Conservation (phyloP, 1,139 yeast species). For the Diutina sp. region DNA sequence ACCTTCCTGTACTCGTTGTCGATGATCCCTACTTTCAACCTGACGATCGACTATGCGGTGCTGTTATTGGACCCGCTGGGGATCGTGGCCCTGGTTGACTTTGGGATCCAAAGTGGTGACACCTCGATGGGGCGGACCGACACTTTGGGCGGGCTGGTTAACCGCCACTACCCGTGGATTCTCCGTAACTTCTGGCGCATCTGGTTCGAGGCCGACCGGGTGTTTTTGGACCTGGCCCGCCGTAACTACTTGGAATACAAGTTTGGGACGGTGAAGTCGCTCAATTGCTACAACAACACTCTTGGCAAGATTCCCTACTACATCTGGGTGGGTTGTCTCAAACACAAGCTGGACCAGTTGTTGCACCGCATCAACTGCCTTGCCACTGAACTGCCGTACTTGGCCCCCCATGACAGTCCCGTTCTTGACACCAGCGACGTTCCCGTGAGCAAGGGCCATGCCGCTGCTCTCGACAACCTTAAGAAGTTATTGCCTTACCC, state of each 20-base stretch:
- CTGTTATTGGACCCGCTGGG: conserved; percentile 41
- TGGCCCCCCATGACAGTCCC: conserved; percentile 35
- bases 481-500: conserved; percentile 65
- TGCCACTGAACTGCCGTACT: conserved; percentile 72
- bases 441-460: conserved; percentile 54
- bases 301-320: conserved; percentile 72
- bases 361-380: conserved; percentile 54
- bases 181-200: conserved; percentile 73
- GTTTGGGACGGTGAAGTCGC: conserved; percentile 67
- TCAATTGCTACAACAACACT: conserved; percentile 48
- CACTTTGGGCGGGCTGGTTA: conserved; percentile 60
- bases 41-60: conserved; percentile 63
- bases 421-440: conserved; percentile 15
- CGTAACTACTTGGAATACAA: conserved; percentile 73
- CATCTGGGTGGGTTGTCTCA: conserved; percentile 74
- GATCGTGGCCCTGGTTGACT: conserved; percentile 60
- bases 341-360: conserved; percentile 45
- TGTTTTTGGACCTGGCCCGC: conserved; percentile 66
- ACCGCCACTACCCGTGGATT: conserved; percentile 67
- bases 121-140: conserved; percentile 59
- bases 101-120: conserved; percentile 61
- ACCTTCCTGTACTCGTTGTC: conserved; percentile 73
- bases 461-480: conserved; percentile 54
- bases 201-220: conserved; percentile 82
- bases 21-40: conserved; percentile 75